Evolutionary conservation across 768 basidiomycete species (phyloP), one percentile per base, ranked within the genome.

Genomic region (Steccherinum ochraceum): DNA sequence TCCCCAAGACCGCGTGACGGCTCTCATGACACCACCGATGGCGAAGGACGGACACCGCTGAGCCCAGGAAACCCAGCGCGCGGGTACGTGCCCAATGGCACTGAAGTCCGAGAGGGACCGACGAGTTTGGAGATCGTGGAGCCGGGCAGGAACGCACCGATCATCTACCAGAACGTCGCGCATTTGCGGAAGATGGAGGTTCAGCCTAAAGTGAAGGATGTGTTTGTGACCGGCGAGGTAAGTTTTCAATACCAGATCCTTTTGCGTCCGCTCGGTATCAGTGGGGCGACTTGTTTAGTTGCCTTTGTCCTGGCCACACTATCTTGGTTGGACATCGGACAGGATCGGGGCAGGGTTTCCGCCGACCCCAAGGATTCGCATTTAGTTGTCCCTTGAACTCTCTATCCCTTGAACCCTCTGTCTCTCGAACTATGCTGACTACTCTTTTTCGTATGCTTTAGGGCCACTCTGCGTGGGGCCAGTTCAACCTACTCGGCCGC

Each of bases 401-500:
- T n/a, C 16, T 24, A 45, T 25, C 11, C 10, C 21, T 10, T 20
- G 16, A 12, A n/a, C n/a, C 21, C 16, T 46, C 39, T 23, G 5
- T 1, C 43, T 40, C 24, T 18, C 24, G 24, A 7, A 16, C 19
- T 27, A 21, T 41, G 21, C 41, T 19, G 20, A 23, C 24, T 41
- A 11, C 12, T 24, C 18, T n/a, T n/a, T n/a, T n/a, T n/a, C n/a
- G n/a, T n/a, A n/a, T n/a, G n/a, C n/a, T n/a, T 18, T 52, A 91
- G 88, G 90, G 91, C 3, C 92, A 93, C 67, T 93, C 91, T 5
- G 83, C 89, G 12, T 94, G 91, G 91, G 91, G 92, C 20, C 83
- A 89, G 56, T 94, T 93, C 67, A 83, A 75, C 52, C 65, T 94
- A 21, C 69, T 84, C 3, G 91, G 92, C 30, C 79, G 91, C 16